Conservation (phyloP, 192 early-diverging fungal species). For the Geranomyces michiganensis region DNA sequence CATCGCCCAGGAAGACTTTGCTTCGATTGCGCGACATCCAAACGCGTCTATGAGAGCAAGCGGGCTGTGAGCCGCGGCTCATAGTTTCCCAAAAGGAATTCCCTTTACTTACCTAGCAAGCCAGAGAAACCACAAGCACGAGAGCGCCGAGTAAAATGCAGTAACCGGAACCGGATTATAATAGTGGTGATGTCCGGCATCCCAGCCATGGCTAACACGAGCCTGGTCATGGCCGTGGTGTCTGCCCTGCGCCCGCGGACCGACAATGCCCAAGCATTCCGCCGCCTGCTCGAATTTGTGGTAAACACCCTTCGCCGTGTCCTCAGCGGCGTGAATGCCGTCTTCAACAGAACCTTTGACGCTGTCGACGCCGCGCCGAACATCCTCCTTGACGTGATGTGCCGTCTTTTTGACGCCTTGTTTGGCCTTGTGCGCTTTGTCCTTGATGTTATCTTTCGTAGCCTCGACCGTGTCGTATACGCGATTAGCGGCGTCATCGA, state of each 20-base stretch:
- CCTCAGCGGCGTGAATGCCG: slow-evolving; percentile 23
- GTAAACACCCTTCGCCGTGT: slow-evolving; percentile 21
- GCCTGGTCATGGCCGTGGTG: not conserved
- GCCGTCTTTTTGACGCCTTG: slow-evolving; percentile 15
- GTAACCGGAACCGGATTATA: slow-evolving; percentile 41
- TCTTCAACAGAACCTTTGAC: slow-evolving; percentile 28
- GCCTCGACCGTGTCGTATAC: slow-evolving; percentile 8
- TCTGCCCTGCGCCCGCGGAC: slow-evolving; percentile 15
- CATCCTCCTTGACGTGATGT: slow-evolving; percentile 26
- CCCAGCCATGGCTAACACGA: slow-evolving; percentile 8
- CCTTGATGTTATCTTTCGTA: slow-evolving; percentile 12
- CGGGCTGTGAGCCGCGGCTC: not conserved
- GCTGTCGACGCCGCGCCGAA: slow-evolving; percentile 9
- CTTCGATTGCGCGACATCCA: slow-evolving; percentile 39
- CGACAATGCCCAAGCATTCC: slow-evolving; percentile 29
- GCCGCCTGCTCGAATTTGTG: slow-evolving; percentile 34
- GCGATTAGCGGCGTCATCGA: slow-evolving; percentile 7
- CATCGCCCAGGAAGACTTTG: slow-evolving; percentile 43
- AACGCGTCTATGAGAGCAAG: slow-evolving; percentile 28
- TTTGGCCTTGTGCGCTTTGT: slow-evolving; percentile 32
- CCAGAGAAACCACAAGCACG: slow-evolving; percentile 41
- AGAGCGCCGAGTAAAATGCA: slow-evolving; percentile 42
- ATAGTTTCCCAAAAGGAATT: not conserved
- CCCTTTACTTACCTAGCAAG: slow-evolving; percentile 28
- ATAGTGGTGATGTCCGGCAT: slow-evolving; percentile 5